phyloP scores from a whole-genome alignment of 768 basidiomycete species.

The Calocybe indica region DNA sequence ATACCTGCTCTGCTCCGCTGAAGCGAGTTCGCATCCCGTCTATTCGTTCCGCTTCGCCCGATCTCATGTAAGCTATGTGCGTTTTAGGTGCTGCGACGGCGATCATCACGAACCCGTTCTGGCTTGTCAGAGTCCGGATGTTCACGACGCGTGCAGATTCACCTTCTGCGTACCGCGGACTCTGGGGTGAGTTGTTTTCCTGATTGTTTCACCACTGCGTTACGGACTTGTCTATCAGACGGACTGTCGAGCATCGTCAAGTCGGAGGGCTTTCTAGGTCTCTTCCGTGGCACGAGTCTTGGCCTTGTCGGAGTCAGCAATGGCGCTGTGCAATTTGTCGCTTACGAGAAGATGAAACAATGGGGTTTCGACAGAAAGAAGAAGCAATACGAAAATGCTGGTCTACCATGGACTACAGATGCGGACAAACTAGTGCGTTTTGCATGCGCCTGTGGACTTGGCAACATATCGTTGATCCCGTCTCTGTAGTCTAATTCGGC shows the following conservation, averaged over 20 bases:
- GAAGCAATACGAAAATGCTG: constrained; percentile 51
- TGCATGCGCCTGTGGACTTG: not conserved
- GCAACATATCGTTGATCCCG: not conserved
- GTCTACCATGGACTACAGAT: constrained; percentile 59
- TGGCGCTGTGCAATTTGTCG: constrained; percentile 93
- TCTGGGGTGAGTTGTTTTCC: constrained; percentile 55
- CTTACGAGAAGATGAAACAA: constrained; percentile 92
- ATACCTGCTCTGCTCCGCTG: constrained; percentile 85
- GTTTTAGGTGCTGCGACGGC: constrained; percentile 84
- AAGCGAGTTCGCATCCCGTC: constrained; percentile 79
- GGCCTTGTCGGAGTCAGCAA: constrained; percentile 92
- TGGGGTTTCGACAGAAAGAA: constrained; percentile 82
- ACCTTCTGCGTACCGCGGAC: constrained; percentile 69
- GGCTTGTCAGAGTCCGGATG: constrained; percentile 97
- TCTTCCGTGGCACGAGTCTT: constrained; percentile 83
- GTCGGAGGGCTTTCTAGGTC: constrained; percentile 71
- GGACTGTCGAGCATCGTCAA: constrained; percentile 68
- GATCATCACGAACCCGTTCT: constrained; percentile 92
- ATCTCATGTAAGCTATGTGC: constrained; percentile 6
- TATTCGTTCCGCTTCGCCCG: constrained; percentile 4
- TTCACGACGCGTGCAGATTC: constrained; percentile 73
- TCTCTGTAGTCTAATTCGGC: constrained; percentile 72
- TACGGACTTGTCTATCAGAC: constrained; percentile 21
- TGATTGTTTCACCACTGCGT: too few relatives aligned
- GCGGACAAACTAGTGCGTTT: constrained; percentile 81